Evolutionary conservation across 2,329 filamentous ascomycete genomes (phyloP).

Genomic region (Talaromyces verruculosus): DNA sequence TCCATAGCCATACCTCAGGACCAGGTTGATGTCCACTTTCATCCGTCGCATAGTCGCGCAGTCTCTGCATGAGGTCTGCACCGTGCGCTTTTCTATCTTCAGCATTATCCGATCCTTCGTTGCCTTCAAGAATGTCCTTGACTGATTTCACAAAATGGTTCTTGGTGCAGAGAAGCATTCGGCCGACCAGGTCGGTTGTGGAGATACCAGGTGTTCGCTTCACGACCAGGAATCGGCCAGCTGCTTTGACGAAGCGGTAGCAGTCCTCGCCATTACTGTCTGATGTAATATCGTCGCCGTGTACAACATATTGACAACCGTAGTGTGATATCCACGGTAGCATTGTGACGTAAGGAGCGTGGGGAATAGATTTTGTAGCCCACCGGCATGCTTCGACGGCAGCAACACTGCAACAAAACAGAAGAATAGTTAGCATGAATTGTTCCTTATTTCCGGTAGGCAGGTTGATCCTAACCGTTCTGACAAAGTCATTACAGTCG

Average conservation of each 20-base stretch:
- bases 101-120: conserved; percentile 68
- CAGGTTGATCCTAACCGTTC: conserved; percentile 62
- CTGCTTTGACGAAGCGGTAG: conserved; percentile 95
- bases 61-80: conserved; percentile 70
- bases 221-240: conserved; percentile 91
- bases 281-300: conserved; percentile 95
- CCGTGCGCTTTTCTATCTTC: conserved; percentile 66
- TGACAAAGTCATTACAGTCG: conserved; percentile 90
- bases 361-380: conserved; percentile 78
- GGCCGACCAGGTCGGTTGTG: conserved; percentile 94
- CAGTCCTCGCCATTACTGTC: conserved; percentile 93
- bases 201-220: conserved; percentile 95
- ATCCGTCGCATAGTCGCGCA: conserved; percentile 84
- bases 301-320: conserved; percentile 91
- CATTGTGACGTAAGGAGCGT: conserved; percentile 91
- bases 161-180: conserved; percentile 95
- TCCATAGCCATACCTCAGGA: conserved; percentile 84
- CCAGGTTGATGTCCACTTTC: conserved; percentile 75
- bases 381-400: conserved; percentile 94
- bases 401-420: conserved; percentile 59
- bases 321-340: conserved; percentile 94
- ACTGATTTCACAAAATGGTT: conserved; percentile 88
- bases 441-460: background rate
- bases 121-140: conserved; percentile 64
- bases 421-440: background rate